These are phyloP conservation scores for Xylaria cubensis DNA, from an alignment of 495 filamentous ascomycete species.

Conservation along the genomic window DNA sequence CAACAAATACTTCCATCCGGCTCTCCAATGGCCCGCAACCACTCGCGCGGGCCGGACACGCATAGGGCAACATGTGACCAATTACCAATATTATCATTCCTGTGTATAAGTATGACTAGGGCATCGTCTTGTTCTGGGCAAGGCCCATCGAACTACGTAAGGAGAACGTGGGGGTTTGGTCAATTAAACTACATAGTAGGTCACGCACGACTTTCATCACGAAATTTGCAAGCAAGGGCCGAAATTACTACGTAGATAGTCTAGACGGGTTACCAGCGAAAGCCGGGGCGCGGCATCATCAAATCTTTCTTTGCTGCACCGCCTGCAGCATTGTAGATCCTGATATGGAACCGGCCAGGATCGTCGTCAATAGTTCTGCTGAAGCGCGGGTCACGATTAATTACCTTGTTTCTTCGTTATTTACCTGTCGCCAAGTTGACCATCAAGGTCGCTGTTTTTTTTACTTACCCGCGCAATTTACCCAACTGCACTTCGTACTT, in stretches of 20 bases:
- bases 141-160: neutral
- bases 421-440: neutral
- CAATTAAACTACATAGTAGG: too few relatives aligned
- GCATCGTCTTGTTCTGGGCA: neutral
- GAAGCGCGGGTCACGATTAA: slow-evolving; percentile 15
- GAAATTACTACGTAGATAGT: slow-evolving; percentile 10
- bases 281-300: slow-evolving; percentile 17
- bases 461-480: too few relatives aligned
- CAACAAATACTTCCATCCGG: neutral
- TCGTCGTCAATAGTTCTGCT: slow-evolving; percentile 25
- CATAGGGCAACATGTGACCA: neutral
- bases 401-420: neutral
- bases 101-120: too few relatives aligned
- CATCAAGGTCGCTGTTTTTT: neutral
- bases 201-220: neutral
- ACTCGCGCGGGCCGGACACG: neutral
- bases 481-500: too few relatives aligned
- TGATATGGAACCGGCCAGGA: slow-evolving; percentile 19
- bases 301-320: neutral
- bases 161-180: slow-evolving; percentile 4
- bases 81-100: neutral
- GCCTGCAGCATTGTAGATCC: slow-evolving; percentile 1
- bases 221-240: slow-evolving; percentile 21
- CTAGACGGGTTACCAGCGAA: neutral
- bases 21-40: slow-evolving; percentile 4